phyloP scores from a whole-genome alignment of 1,284 basidiomycete species.

The Apiotrichum porosum region DNA sequence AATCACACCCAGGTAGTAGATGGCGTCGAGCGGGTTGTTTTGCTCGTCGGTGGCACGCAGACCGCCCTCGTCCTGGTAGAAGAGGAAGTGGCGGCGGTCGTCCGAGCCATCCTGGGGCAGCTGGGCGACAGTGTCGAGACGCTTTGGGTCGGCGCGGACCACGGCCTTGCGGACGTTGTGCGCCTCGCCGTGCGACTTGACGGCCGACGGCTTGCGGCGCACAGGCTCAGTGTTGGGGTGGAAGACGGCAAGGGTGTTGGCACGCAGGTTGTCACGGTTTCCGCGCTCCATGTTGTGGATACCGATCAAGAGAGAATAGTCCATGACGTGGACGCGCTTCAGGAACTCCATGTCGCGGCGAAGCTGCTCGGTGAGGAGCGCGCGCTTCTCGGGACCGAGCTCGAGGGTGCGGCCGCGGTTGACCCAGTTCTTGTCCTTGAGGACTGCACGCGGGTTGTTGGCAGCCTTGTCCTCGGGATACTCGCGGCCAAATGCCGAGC shows the following conservation, averaged over 20 bases:
- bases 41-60: conserved; percentile 80
- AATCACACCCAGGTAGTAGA: conserved; percentile 93
- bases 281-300: conserved; percentile 88
- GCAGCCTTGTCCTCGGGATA: conserved; percentile 80
- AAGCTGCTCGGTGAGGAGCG: conserved; percentile 83
- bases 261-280: conserved; percentile 83
- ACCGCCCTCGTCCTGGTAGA: conserved; percentile 96
- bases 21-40: conserved; percentile 67
- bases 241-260: conserved; percentile 77
- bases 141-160: conserved; percentile 72
- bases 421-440: conserved; percentile 98
- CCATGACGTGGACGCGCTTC: conserved; percentile 83
- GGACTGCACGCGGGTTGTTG: conserved; percentile 75
- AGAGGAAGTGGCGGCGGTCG: conserved; percentile 80
- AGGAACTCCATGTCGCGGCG: conserved; percentile 80
- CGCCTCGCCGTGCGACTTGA: conserved; percentile 64
- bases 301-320: conserved; percentile 90
- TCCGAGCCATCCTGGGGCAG: conserved; percentile 62
- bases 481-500: conserved; percentile 81
- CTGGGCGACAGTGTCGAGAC: conserved; percentile 57
- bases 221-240: conserved; percentile 61
- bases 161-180: conserved; percentile 79
- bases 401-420: conserved; percentile 71
- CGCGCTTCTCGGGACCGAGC: conserved; percentile 89
- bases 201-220: conserved; percentile 57